These are phyloP conservation scores for Coccomyxa subellipsoidea DNA, from an alignment of 163 green algal species.

Conservation along the genomic window DNA sequence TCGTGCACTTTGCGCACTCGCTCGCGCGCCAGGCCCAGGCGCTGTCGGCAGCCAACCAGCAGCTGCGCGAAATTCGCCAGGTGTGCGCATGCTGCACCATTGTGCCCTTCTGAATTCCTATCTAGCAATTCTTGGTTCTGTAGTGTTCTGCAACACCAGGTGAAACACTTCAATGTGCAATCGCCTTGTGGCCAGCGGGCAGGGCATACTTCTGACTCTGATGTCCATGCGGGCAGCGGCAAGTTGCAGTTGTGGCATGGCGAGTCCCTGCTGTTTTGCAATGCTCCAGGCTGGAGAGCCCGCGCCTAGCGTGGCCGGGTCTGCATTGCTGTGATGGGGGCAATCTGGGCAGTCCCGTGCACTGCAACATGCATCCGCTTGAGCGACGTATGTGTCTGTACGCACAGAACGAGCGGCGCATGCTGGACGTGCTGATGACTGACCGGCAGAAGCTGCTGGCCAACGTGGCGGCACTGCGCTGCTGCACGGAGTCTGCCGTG, in stretches of 20 bases:
- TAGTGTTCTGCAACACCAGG: too few species aligned
- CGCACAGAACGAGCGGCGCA: neutral
- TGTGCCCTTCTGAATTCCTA: neutral
- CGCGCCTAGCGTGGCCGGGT: too few species aligned
- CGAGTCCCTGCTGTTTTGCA: too few species aligned
- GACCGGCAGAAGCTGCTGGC: neutral
- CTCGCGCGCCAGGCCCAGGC: neutral
- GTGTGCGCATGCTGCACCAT: neutral
- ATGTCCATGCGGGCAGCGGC: too few species aligned
- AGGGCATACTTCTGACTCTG: too few species aligned
- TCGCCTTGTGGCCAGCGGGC: too few species aligned
- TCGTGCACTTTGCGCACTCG: neutral
- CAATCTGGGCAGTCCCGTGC: neutral
- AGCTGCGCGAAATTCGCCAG: neutral
- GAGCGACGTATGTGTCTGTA: neutral
- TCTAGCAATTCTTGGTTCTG: too few species aligned
- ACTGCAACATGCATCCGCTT: too few species aligned
- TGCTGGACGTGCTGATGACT: slow-evolving; percentile 3
- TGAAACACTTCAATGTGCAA: too few species aligned
- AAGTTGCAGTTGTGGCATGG: too few species aligned
- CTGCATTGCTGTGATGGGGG: neutral
- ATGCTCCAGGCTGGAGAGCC: too few species aligned
- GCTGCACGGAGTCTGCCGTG: neutral
- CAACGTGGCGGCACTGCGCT: neutral
- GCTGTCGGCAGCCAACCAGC: neutral